A percentile compares a stretch with the other conserved stretches of the same genome.
These are phyloP conservation scores for Fusarium paranaense DNA, from an alignment of 2,329 filamentous ascomycete genomes.

Conservation along the genomic window DNA sequence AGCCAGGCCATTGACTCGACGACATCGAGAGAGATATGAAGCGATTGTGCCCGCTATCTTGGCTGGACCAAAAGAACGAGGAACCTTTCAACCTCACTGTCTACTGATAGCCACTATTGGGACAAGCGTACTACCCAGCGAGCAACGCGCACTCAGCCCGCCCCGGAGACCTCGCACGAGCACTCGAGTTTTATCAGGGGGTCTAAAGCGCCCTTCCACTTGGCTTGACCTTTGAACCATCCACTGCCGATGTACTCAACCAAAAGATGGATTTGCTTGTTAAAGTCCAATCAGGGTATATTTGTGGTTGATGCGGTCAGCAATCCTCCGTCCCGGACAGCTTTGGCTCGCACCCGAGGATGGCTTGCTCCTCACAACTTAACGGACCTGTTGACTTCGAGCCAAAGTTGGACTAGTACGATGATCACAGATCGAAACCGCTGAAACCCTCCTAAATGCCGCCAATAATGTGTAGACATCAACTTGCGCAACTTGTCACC, in stretches of 20 bases:
- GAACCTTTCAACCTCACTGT: background rate
- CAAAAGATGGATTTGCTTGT: background rate
- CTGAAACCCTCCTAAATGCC: background rate
- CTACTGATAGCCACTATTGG: background rate
- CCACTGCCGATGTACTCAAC: background rate
- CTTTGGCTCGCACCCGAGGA: background rate
- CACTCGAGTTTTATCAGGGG: background rate
- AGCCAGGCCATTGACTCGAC: constrained; percentile 4
- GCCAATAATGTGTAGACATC: background rate
- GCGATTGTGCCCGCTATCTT: too few relatives aligned
- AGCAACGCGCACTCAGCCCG: background rate
- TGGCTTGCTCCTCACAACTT: background rate
- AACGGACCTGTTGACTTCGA: background rate
- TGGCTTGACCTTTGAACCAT: background rate
- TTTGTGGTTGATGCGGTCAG: background rate
- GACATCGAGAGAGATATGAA: too few relatives aligned
- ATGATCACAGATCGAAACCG: background rate
- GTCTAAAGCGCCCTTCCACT: background rate
- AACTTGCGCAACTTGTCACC: too few relatives aligned
- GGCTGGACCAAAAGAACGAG: background rate
- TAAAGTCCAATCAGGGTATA: background rate
- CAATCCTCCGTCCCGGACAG: background rate
- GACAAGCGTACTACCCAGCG: background rate
- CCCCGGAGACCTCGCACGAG: background rate
- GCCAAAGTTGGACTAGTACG: background rate